Base-by-base conservation (phyloP, 2,329 filamentous ascomycete genomes). In the Fulvia fulva region DNA sequence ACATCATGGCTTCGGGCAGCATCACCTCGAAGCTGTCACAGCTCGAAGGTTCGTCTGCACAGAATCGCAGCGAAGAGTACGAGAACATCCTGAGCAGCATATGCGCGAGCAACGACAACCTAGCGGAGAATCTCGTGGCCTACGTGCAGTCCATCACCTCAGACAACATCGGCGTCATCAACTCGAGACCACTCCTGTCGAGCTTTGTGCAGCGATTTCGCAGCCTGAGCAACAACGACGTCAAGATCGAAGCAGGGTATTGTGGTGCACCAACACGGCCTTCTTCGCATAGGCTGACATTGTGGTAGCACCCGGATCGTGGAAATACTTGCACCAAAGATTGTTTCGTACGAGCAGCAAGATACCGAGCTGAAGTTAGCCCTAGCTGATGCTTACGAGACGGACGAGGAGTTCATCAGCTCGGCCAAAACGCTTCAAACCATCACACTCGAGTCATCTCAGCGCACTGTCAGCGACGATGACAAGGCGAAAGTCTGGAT, bases 401-500 rank as follows among this genome's bases (percentile, higher is more conserved):
- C 78, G 57, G 85, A 89, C 64, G 90, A 96, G 51, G 90, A 96
- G 72, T 96, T 88, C 73, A 77, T 82, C 22, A 83, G 83, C 28
- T 91, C 93, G 0, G 94, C 94, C 26, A 86, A 87, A 70, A 81
- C 84, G 9, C 83, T 99, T 6, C 85, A 90, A 68, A 87, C 87
- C 37, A 96, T 97, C 67, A 89, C 91, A 32, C 86, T 97, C 49
- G 93, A 99, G 71, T 88, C 85, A 57, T 92, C 91, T 1, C 91
- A 96, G 77, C 87, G 93, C 51, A 86, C 89, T 57, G 86, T 97
- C 34, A 85, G 87, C 26, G 87, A 91, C 71, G 85, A 90, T 67
- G 89, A 93, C 66, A 92, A 91, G 75, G 90, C 91, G 8, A 81
- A 82, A 55, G 84, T 94, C 55, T 97, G 93, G 90, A 88, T 97